phyloP scores from a whole-genome alignment of 768 basidiomycete genomes.

The Suillus discolor region DNA sequence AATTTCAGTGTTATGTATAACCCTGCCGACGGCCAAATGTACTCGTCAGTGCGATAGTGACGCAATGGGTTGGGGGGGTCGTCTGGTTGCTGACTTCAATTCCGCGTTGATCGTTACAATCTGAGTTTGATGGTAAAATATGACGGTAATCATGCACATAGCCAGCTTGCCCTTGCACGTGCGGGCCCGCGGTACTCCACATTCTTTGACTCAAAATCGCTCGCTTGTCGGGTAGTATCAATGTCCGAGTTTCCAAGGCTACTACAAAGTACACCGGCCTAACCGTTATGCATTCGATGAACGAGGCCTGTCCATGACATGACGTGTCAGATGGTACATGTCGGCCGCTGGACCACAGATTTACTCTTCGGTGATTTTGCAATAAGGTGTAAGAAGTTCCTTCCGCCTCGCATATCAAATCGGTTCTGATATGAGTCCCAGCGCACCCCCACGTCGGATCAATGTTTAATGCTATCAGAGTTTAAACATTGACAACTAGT shows the following conservation, averaged over 20 bases:
- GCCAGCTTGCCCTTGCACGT: constrained; percentile 1
- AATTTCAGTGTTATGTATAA: neutral
- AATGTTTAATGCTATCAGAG: neutral
- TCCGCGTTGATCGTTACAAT: constrained; percentile 10
- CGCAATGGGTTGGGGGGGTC: neutral
- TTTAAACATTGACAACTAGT: neutral
- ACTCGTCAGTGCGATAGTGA: constrained; percentile 6
- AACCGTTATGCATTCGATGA: neutral
- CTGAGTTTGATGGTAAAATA: constrained; percentile 8
- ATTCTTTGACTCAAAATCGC: constrained; percentile 1
- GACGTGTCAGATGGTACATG: neutral
- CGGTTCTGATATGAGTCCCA: neutral
- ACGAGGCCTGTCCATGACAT: neutral
- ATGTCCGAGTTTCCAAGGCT: neutral
- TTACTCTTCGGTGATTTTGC: neutral
- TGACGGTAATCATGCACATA: neutral
- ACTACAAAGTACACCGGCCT: neutral
- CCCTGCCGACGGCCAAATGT: constrained; percentile 7
- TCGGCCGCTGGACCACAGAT: neutral
- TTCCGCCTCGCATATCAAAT: neutral
- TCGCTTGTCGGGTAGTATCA: neutral
- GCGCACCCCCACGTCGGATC: neutral
- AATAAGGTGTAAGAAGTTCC: neutral
- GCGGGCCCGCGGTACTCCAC: constrained; percentile 6
- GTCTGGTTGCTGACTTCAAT: constrained; percentile 5